Base-by-base conservation (phyloP, 257 asterid genomes). In the Gentiana macrophylla region DNA sequence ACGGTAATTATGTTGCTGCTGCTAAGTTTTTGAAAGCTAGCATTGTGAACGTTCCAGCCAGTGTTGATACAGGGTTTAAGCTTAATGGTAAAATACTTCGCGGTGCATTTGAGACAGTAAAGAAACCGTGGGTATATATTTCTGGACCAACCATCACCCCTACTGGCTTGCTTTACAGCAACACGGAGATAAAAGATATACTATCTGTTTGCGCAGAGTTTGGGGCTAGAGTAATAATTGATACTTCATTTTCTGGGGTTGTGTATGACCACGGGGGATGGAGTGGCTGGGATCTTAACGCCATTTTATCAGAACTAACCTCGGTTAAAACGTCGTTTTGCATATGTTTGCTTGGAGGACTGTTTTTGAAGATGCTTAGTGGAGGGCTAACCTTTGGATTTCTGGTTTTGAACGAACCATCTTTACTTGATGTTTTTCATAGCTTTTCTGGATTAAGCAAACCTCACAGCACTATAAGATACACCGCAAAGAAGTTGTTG, bases 171-270 rank as follows among this genome's bases (percentile, higher is more conserved):
- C 60, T 85, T 13, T 92, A 92, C 83, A 80, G 81, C 73, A 83
- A 83, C 37, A 86, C 81, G 64, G 99, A 92, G 82, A 83, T 92
- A 53, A 77, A 45, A 47, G 72, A 64, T 57, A 49, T 92, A 59
- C 59, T 92, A 57, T 64, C 84, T 3, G 45, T 70, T 32, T 88
- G 99, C 49, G 94, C 95, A 4, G 74, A 83, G 68, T 72, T 67
- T 51, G 97, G 86, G 38, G 94, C 99, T 32, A 72, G 77, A 67
- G 90, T 92, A 49, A 76, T 92, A 37, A 41, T 92, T 47, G 99
- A 92, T 57, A 88, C 95, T 62, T 88, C 99, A 56, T 92, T 81
- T 68, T 92, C 99, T 8, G 93, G 95, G n/a, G 74, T 83, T 69
- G 84, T 77, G 61, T 79, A 81, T 56, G 74, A 72, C 68, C 63